Base-by-base conservation (phyloP, 305 asterid species). In the Plantago rigida region DNA sequence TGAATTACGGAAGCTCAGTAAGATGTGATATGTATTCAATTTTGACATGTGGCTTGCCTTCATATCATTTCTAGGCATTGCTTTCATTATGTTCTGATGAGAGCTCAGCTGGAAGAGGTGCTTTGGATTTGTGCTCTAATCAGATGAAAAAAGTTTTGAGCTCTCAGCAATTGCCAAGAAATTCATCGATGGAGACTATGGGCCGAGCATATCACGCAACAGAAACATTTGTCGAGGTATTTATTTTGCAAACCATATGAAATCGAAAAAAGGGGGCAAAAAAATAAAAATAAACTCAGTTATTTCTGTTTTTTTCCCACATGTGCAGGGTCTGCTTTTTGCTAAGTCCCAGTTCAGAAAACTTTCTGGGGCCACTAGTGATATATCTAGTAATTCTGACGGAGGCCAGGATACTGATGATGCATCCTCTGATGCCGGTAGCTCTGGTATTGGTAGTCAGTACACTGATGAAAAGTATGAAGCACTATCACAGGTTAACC, bases 131-230 rank as follows among this genome's bases (percentile, higher is more conserved):
- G 77, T 89, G 99, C 75, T 70, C 81, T 69, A 81, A 74, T 71
- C 97, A 92, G 83, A 92, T 92, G 94, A 85, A 74, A 80, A 75
- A 67, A 73, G 92, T 92, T 63, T 70, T 92, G 77, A 92, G 85
- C 77, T 82, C 94, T 75, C 84, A 71, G 69, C 94, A 84, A 69
- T 66, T 92, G 68, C 97, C 94, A 45, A 94, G 78, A 81, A 79
- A 74, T 66, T 94, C 96, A 81, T 82, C 99, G 46, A 82, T 92
- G 99, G 96, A 92, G 75, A 81, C 82, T 64, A 80, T 89, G 65
- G 97, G 99, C 59, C 85, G 91, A 64, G 99, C 96, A 71, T 92
- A 92, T 79, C 94, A 87, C 70, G 97, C 96, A 67, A 92, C 97
- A 14, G 99, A 92, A 83, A 86, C 93, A 71, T 83, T 86, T 73